Evolutionary conservation across 2,329 filamentous ascomycete species (phyloP).

Genomic region (Neophaeococcomyces aloes): DNA sequence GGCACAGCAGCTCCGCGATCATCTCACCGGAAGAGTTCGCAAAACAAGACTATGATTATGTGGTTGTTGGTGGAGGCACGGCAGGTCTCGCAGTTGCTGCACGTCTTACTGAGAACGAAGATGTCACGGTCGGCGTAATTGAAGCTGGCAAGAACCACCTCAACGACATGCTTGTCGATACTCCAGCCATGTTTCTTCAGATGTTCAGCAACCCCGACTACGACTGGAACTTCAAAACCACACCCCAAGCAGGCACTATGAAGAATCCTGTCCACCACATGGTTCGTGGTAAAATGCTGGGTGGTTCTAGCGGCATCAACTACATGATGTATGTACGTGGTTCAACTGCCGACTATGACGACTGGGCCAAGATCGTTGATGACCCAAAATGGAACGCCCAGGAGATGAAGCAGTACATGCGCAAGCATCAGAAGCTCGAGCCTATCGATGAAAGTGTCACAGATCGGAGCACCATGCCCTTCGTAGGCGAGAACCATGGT

Average conservation of each 20-base stretch:
- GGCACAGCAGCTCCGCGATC: conserved; percentile 10
- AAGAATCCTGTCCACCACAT: conserved; percentile 21
- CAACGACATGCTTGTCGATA: conserved; percentile 23
- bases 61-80: conserved; percentile 46
- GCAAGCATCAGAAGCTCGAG: conserved; percentile 31
- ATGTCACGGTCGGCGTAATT: conserved; percentile 35
- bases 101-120: conserved; percentile 36
- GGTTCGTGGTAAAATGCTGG: conserved; percentile 25
- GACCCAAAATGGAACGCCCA: conserved; percentile 25
- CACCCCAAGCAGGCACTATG: conserved; percentile 22
- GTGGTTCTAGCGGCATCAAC: conserved; percentile 27
- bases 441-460: conserved; percentile 19
- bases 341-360: conserved; percentile 25
- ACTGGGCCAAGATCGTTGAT: conserved; percentile 24
- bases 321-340: conserved; percentile 24
- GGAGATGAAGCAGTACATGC: conserved; percentile 26
- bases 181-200: conserved; percentile 19
- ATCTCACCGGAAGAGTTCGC: conserved; percentile 15
- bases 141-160: conserved; percentile 32
- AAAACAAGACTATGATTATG: conserved; percentile 17
- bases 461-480: conserved; percentile 16
- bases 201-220: conserved; percentile 26
- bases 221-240: conserved; percentile 28
- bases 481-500: conserved; percentile 20
- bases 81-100: conserved; percentile 44